Percentiles rank a stretch among this genome's conserved stretches.
phyloP scores from a whole-genome alignment of 1,284 basidiomycete genomes.

The Leccinum fuscescens region DNA sequence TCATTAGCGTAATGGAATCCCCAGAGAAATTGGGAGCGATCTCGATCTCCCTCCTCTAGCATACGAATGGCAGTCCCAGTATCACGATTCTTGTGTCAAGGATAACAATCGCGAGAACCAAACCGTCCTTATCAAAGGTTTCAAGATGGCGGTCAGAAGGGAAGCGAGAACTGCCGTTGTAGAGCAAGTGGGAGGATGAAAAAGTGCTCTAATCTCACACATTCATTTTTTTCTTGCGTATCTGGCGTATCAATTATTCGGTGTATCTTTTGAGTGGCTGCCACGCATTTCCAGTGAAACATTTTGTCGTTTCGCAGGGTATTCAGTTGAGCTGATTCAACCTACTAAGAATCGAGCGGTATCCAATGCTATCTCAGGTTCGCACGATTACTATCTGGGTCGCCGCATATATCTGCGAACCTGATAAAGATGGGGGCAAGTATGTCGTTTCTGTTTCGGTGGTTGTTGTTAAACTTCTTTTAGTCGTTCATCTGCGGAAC shows the following conservation, averaged over 20 bases:
- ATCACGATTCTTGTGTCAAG: background rate
- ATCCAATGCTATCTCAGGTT: background rate
- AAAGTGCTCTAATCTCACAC: background rate
- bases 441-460: fast-evolving
- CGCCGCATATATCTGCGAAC: background rate
- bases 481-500: background rate
- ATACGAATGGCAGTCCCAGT: background rate
- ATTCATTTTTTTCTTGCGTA: background rate
- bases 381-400: too few species aligned
- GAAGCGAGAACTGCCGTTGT: background rate
- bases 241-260: too few species aligned
- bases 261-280: too few species aligned
- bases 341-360: too few species aligned
- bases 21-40: background rate
- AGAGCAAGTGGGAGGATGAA: background rate
- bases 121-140: background rate
- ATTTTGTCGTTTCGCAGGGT: too few species aligned
- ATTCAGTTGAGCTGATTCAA: too few species aligned
- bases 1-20: background rate
- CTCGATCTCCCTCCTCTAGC: background rate
- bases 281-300: too few species aligned
- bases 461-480: background rate
- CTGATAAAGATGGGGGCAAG: background rate
- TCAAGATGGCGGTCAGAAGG: background rate
- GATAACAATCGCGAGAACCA: background rate